Conservation (phyloP, 2,329 filamentous ascomycete genomes). For the Ambrosiella xylebori region DNA sequence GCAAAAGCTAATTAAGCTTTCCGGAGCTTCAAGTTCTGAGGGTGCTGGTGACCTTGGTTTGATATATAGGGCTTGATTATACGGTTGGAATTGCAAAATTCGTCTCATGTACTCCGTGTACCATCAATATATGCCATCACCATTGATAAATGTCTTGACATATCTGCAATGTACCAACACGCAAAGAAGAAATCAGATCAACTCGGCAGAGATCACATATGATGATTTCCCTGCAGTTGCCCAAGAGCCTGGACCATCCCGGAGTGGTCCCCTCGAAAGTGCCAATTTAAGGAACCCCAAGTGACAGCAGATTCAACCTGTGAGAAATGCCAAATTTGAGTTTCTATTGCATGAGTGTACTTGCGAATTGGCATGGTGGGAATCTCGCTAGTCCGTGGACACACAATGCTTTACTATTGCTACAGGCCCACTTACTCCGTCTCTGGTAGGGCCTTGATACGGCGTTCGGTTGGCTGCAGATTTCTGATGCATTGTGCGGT, state of each 20-base stretch:
- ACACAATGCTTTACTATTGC: neutral
- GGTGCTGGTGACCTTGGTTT: too few relatives aligned
- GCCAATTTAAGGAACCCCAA: slow-evolving; percentile 7
- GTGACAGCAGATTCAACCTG: neutral
- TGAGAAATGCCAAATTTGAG: neutral
- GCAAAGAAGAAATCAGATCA: neutral
- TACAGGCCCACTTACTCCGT: neutral
- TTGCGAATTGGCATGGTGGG: neutral
- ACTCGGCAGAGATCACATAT: neutral
- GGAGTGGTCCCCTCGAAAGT: slow-evolving; percentile 5
- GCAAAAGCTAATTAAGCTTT: neutral
- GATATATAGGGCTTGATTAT: too few relatives aligned
- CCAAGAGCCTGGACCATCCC: slow-evolving; percentile 7
- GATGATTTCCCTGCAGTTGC: neutral
- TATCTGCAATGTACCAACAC: too few relatives aligned
- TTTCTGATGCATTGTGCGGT: neutral
- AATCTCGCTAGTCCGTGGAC: neutral
- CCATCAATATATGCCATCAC: too few relatives aligned
- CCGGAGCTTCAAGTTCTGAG: too few relatives aligned
- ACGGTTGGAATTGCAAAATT: too few relatives aligned
- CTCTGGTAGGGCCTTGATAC: neutral
- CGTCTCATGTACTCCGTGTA: too few relatives aligned
- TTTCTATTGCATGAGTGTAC: neutral
- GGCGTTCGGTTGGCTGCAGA: neutral
- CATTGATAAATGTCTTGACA: too few relatives aligned